Evolutionary conservation across 23 red algal genomes (phyloP).

Genomic region (Gracilariopsis chorda): DNA sequence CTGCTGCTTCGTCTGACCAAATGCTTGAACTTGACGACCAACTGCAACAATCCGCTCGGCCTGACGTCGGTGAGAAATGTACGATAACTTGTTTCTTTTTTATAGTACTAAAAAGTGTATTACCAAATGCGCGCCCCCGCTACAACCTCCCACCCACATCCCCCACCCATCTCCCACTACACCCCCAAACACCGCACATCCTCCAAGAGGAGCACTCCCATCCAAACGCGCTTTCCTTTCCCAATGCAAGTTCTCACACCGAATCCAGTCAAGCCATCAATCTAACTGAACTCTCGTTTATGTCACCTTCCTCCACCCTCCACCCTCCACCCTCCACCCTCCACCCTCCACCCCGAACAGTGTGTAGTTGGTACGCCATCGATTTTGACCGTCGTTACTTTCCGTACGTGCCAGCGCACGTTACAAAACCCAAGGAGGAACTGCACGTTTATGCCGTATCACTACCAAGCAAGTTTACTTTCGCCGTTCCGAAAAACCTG

Average conservation of each 20-base stretch:
- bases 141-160: not conserved
- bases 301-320: not conserved
- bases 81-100: not conserved
- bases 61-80: constrained; percentile 60
- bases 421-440: constrained; percentile 77
- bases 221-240: not conserved
- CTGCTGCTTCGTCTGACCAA: constrained; percentile 5
- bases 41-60: not conserved
- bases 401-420: constrained; percentile 84
- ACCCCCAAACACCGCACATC: not conserved
- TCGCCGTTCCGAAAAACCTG: constrained; percentile 83
- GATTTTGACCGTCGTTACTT: constrained; percentile 76
- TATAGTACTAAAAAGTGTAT: not conserved
- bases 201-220: not conserved
- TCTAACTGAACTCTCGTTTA: too few species aligned
- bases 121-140: not conserved
- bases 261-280: too few species aligned
- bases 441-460: constrained; percentile 77
- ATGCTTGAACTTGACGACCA: too few species aligned
- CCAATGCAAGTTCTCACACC: not conserved
- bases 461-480: constrained; percentile 69
- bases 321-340: not conserved
- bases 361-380: constrained; percentile 79
- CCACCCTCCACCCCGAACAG: not conserved
- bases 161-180: too few species aligned